phyloP scores from a whole-genome alignment of 2,329 filamentous ascomycete genomes.

The Fusarium bactridioides region DNA sequence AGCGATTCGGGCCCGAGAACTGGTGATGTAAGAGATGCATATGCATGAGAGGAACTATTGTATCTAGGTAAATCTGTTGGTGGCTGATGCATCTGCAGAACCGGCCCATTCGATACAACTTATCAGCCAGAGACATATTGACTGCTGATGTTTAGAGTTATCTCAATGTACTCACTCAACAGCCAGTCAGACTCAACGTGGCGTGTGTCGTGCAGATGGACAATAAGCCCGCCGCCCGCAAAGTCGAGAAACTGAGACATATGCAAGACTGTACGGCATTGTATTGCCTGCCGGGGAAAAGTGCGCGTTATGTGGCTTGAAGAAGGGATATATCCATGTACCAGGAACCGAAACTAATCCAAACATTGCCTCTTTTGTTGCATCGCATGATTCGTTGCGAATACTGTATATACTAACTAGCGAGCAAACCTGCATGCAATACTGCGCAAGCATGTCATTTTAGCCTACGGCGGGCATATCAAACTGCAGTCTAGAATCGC shows the following conservation, averaged over 20 bases:
- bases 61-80: constrained; percentile 1
- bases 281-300: background rate
- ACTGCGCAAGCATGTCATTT: constrained; percentile 1
- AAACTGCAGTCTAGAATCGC: background rate
- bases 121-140: background rate
- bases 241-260: background rate
- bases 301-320: background rate
- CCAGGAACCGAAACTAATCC: constrained; percentile 2
- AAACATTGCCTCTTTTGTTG: background rate
- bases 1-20: constrained; percentile 67
- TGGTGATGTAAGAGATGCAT: constrained; percentile 52
- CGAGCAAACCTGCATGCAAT: constrained; percentile 16
- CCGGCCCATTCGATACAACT: background rate
- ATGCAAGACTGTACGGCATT: background rate
- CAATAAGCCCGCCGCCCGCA: constrained; percentile 11
- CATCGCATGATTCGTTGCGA: background rate
- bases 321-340: constrained; percentile 7
- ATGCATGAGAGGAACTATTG: background rate
- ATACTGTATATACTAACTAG: background rate
- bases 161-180: background rate
- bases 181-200: background rate
- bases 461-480: background rate
- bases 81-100: background rate
- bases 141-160: background rate
- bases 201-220: constrained; percentile 1